These are phyloP conservation scores for Arthrinium puccinioides DNA, from an alignment of 2,329 filamentous ascomycete genomes.

Conservation along the genomic window DNA sequence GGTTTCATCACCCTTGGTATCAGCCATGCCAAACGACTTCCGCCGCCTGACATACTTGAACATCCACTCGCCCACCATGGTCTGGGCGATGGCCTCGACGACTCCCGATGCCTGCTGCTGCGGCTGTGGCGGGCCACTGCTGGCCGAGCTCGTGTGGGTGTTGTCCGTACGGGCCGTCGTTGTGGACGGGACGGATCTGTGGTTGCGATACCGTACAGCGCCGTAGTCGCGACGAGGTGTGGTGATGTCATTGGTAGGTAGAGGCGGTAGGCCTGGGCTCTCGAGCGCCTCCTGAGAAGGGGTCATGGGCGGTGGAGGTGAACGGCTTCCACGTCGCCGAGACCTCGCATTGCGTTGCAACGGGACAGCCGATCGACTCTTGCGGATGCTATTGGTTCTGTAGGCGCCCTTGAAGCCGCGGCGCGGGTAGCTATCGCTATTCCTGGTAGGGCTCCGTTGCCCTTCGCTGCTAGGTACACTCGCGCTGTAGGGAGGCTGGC, in stretches of 20 bases:
- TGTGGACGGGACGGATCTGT: constrained; percentile 53
- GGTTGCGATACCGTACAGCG: constrained; percentile 32
- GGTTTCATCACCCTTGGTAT: constrained; percentile 60
- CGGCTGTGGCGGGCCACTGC: neutral
- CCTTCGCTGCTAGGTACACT: constrained; percentile 65
- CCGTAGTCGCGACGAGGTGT: constrained; percentile 40
- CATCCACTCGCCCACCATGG: constrained; percentile 98
- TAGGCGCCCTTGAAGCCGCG: constrained; percentile 41
- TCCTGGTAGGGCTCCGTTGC: constrained; percentile 60
- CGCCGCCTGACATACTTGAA: constrained; percentile 82
- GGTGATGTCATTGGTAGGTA: constrained; percentile 67
- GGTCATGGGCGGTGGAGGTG: constrained; percentile 59
- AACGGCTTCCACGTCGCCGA: constrained; percentile 47
- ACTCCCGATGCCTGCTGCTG: constrained; percentile 70
- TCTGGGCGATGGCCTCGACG: constrained; percentile 93
- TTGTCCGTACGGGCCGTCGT: constrained; percentile 43
- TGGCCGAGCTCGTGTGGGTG: constrained; percentile 19
- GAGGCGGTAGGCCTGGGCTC: constrained; percentile 63
- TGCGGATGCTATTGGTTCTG: constrained; percentile 62
- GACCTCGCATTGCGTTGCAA: constrained; percentile 50
- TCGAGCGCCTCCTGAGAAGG: constrained; percentile 60
- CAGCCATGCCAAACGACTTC: constrained; percentile 81
- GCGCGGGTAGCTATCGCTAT: constrained; percentile 47
- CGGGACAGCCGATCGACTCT: constrained; percentile 75
- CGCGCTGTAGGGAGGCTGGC: constrained; percentile 58